Base-by-base conservation (phyloP, 345 rosid genomes). In the Bruguiera gymnorhiza region DNA sequence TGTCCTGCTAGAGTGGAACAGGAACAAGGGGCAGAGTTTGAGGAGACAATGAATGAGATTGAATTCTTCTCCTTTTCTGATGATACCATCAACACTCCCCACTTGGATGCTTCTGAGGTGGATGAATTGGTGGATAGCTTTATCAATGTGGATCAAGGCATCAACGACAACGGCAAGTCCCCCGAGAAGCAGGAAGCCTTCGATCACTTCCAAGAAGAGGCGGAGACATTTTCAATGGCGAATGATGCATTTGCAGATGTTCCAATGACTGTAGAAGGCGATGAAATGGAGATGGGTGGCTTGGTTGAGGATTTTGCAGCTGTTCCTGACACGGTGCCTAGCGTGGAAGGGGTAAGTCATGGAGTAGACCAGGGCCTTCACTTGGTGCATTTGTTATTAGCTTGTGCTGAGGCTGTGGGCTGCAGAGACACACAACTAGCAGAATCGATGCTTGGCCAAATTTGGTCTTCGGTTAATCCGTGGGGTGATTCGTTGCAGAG, bases 391-490 rank as follows among this genome's bases (percentile, higher is more conserved):
- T 69, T 75, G 50, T 51, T 88, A 62, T 43, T 88, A 62, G 90
- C 86, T 6, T 86, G 92, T 60, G 89, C 89, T 3, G 92, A 88
- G 83, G 92, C 92, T 21, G 77, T 88, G 29, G 86, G 88, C 2
- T 88, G 88, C 60, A 78, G 90, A 23, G 93, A 88, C 67, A 70
- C 63, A 2, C 82, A 71, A 29, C 72, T 86, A 24, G 89, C 88
- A 29, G 73, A 75, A 51, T 82, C 88, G 16, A 75, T 86, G 69
- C 82, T 88, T 7, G 26, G 20, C 61, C 85, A 83, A 69, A 80
- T 86, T 31, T 80, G 87, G 86, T 65, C 73, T 6, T 68, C 83
- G 0, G 83, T 78, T 29, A 77, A 65, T 70, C 78, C 83, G 1
- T 70, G 73, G 69, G 88, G 86, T 0, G 89, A 86, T 73, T 82